These are phyloP conservation scores for Blastosporella zonata DNA, from an alignment of 1,284 basidiomycete species.

Conservation along the genomic window DNA sequence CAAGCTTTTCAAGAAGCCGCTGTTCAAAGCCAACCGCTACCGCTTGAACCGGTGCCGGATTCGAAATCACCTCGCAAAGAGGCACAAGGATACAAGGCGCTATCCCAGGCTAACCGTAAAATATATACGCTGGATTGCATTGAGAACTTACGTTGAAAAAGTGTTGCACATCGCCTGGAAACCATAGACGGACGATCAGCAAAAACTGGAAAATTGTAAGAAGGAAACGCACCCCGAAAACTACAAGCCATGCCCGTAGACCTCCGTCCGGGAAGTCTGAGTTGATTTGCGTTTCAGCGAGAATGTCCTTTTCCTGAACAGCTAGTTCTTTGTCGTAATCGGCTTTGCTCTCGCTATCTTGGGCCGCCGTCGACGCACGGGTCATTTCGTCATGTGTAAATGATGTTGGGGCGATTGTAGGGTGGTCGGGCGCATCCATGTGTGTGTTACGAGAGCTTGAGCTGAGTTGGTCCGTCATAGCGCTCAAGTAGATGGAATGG, in stretches of 20 bases:
- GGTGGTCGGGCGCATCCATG: background rate
- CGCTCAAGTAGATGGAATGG: background rate
- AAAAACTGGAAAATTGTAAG: background rate
- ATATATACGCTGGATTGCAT: too few species aligned
- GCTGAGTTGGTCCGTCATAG: background rate
- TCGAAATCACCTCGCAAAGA: too few species aligned
- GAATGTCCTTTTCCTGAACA: background rate
- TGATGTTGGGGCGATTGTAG: background rate
- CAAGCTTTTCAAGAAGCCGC: too few species aligned
- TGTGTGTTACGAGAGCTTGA: background rate
- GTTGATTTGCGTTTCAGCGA: constrained; percentile 6
- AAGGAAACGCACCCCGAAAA: constrained; percentile 41
- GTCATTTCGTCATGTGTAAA: constrained; percentile 5
- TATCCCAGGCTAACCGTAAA: too few species aligned
- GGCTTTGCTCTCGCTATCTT: background rate
- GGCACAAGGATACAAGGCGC: too few species aligned
- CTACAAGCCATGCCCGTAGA: constrained; percentile 49
- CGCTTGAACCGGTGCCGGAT: too few species aligned
- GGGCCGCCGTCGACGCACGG: constrained; percentile 2
- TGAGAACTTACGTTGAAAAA: constrained; percentile 40
- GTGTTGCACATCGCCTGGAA: constrained; percentile 40
- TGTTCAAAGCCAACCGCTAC: too few species aligned
- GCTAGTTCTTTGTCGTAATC: background rate
- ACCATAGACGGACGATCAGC: constrained; percentile 5
- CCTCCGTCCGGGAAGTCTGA: constrained; percentile 48